Evolutionary conservation across 495 filamentous ascomycete genomes (phyloP).

Genomic region (Aspergillus asperescens): DNA sequence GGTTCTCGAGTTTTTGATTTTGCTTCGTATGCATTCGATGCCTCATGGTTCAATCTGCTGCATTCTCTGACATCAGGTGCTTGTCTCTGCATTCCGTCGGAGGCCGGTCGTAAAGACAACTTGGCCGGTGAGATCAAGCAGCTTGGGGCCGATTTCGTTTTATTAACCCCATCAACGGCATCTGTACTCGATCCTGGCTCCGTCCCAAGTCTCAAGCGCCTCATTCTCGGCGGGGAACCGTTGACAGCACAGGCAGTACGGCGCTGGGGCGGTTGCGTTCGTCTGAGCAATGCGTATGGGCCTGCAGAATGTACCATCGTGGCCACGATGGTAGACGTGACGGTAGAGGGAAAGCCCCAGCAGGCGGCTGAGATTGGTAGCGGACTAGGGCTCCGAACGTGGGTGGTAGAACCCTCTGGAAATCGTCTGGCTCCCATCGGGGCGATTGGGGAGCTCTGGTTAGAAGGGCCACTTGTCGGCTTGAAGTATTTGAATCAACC

Average conservation of each 20-base stretch:
- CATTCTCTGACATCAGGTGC: not conserved
- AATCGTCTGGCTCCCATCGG: not conserved
- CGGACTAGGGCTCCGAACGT: not conserved
- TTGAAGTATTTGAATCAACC: not conserved
- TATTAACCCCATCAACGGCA: not conserved
- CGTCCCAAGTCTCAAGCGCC: not conserved
- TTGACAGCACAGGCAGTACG: not conserved
- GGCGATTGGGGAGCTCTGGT: not conserved
- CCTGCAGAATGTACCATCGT: not conserved
- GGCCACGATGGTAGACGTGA: not conserved
- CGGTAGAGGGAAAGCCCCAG: not conserved
- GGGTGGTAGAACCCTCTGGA: not conserved
- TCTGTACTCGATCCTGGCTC: not conserved
- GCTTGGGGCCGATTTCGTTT: not conserved
- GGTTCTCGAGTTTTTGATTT: not conserved
- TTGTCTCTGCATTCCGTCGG: not conserved
- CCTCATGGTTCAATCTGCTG: not conserved
- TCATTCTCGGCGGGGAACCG: not conserved
- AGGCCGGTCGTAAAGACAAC: not conserved
- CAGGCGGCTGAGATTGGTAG: not conserved
- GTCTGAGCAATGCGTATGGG: not conserved
- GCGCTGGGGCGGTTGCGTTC: not conserved
- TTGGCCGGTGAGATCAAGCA: not conserved
- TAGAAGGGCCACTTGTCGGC: not conserved
- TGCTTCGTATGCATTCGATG: not conserved